Conservation (phyloP, 176 grass and related monocot species). For the sorghum (Sorghum bicolor) region DNA sequence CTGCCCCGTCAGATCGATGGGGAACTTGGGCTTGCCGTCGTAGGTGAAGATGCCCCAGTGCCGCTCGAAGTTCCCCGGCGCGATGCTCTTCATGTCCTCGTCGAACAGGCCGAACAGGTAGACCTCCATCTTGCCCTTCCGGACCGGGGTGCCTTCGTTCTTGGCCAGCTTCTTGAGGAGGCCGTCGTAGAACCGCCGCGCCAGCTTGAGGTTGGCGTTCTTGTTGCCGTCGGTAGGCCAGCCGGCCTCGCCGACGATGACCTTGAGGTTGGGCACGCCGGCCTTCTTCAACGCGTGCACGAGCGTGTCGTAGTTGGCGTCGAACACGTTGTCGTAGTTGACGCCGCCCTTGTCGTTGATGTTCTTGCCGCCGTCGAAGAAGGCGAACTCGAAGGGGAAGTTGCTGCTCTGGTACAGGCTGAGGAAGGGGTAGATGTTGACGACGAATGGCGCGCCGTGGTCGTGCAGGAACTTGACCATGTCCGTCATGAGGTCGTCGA, state of each 20-base stretch:
- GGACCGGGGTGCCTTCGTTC: slow-evolving; percentile 59
- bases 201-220: slow-evolving; percentile 39
- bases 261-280: slow-evolving; percentile 57
- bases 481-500: slow-evolving; percentile 55
- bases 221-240: slow-evolving; percentile 91
- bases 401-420: slow-evolving; percentile 63
- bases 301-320: slow-evolving; percentile 87
- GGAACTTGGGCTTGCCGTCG: slow-evolving; percentile 88
- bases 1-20: slow-evolving; percentile 61
- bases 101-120: slow-evolving; percentile 83
- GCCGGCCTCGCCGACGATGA: slow-evolving; percentile 74
- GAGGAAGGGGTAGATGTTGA: slow-evolving; percentile 92
- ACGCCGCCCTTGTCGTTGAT: slow-evolving; percentile 60
- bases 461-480: slow-evolving; percentile 70
- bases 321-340: slow-evolving; percentile 83
- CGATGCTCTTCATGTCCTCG: slow-evolving; percentile 82
- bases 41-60: slow-evolving; percentile 87
- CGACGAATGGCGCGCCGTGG: slow-evolving; percentile 56
- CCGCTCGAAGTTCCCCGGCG: slow-evolving; percentile 64
- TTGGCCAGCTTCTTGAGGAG: slow-evolving; percentile 58
- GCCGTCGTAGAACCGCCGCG: slow-evolving; percentile 63
- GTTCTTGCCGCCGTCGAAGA: slow-evolving; percentile 55
- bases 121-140: slow-evolving; percentile 58
- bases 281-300: slow-evolving; percentile 72
- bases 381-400: slow-evolving; percentile 80